Evolutionary conservation across 148 eudicot species (phyloP), one percentile per base, ranked within the genome.

Genomic region (Fallopia convolvulus): DNA sequence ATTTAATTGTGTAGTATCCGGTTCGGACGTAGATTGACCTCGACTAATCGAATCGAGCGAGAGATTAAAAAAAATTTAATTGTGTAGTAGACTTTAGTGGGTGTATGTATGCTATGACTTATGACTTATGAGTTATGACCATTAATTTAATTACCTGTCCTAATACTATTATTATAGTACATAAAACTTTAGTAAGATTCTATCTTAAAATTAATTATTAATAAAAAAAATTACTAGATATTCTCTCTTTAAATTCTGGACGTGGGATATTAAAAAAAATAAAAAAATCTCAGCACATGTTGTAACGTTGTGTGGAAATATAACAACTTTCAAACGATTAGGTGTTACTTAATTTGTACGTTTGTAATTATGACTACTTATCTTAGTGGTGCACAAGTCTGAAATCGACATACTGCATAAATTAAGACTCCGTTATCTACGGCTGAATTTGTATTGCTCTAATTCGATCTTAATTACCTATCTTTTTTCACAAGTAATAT

Each of bases 331-430:
- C 44, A 32, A 9, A 33, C n/a, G 18, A 65, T 33, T 65, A 65
- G 71, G n/a, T 65, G 42, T 65, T 30, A 42, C 72, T 68, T 68
- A 36, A 17, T 68, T 68, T 66, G 36, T 68, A 68, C 44, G 72
- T 8, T 14, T 68, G 70, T 63, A 30, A 63, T 63, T 6, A 68
- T 68, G n/a, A 68, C 3, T 33, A 15, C 18, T 68, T 39, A 68
- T 17, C 44, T 68, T 68, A 68, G 72, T 68, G 11, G 72, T 15
- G 72, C 72, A 68, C 44, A 68, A 33, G 15, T 8, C 12, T 58
- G 65, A 58, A 58, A 58, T 58, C 32, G 65, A 68, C 72, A 66
- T 33, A 30, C 9, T 39, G 21, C 42, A 15, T 33, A 23, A 39
- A 68, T 36, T 42, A 46, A 46, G 72, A 68, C 46, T 68, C 72